Evolutionary conservation across 768 basidiomycete genomes (phyloP).

Genomic region (Rhodotorula graminis): DNA sequence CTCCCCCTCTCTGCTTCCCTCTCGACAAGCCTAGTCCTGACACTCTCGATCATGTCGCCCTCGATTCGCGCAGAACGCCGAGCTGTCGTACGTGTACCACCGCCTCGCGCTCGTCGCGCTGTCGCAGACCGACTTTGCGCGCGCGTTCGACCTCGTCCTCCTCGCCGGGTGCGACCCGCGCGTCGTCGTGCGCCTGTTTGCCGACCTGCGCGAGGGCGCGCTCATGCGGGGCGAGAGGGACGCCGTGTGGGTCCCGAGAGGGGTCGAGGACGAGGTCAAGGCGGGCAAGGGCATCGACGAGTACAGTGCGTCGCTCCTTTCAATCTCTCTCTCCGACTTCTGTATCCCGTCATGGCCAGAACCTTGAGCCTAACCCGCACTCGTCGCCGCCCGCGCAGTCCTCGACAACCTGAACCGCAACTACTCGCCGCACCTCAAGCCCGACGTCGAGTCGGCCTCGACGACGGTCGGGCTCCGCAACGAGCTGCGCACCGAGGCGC

Average conservation of each 20-base stretch:
- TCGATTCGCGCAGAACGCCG: neutral
- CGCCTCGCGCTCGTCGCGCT: conserved; percentile 22
- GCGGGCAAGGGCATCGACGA: conserved; percentile 18
- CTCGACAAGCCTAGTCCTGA: too few species aligned
- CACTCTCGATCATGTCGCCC: too few species aligned
- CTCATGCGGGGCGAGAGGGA: conserved; percentile 5
- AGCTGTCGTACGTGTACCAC: conserved; percentile 29
- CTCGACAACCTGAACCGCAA: conserved; percentile 39
- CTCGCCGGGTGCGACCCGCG: conserved; percentile 20
- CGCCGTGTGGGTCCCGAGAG: conserved; percentile 5
- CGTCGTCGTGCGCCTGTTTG: conserved; percentile 28
- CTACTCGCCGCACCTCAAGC: conserved; percentile 41
- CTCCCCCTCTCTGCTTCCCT: neutral
- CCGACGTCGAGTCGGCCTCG: conserved; percentile 28
- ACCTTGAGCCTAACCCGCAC: too few species aligned
- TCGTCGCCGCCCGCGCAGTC: conserved; percentile 10
- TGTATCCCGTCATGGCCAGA: too few species aligned
- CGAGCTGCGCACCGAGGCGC: conserved; percentile 13
- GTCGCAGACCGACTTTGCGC: neutral
- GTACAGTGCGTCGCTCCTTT: conserved; percentile 27
- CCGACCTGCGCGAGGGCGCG: conserved; percentile 13
- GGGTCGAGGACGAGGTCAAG: conserved; percentile 4
- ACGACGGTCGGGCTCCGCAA: conserved; percentile 27
- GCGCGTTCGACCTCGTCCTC: conserved; percentile 21
- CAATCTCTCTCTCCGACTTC: neutral